Evolutionary conservation across 768 basidiomycete species (phyloP), one percentile per base, ranked within the genome.

Genomic region (Pulveroboletus ravenelii): DNA sequence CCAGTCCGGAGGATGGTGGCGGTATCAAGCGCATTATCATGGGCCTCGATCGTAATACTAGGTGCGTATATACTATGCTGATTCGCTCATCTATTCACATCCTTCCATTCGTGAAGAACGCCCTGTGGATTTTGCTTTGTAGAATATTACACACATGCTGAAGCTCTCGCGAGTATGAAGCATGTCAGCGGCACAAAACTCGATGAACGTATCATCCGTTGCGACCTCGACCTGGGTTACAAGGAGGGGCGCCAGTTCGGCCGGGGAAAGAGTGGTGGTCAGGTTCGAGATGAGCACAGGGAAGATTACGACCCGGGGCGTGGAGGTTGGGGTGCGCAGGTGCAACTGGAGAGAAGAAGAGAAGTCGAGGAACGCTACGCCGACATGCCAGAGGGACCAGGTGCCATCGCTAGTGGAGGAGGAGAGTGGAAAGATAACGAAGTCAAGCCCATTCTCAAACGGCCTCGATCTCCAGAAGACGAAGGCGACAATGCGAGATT

Each of bases 111-210:
- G 48, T 58, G 30, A 62, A 91, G 89, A 62, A 94, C 91, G 42
- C 93, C 91, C 0, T 93, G 91, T 62, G 87, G 95, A 20, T 93
- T 96, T 69, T 93, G 95, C 72, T 97, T 93, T 59, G 94, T 94
- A 51, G 90, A 93, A 66, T 99, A 90, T 66, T 98, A 97, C 66
- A 91, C 91, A 10, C 93, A 97, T 62, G 77, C 84, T 6, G 94
- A 98, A 69, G 95, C 96, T 15, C 75, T 96, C 36, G 89, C 93
- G 37, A 85, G 87, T 54, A 85, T 98, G 81, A 84, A 87, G 42
- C 94, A 96, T 68, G 82, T 98, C 60, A 93, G 89, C 45, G 96
- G 95, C n/a, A 93, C 94, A 32, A 98, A 98, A 73, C 83, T 99
- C 18, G 96, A 99, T 70, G 96, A 99, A 71, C 88, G 96, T 31